These are phyloP conservation scores for Pleodorina starrii DNA, from an alignment of 139 green algal species.

Conservation along the genomic window DNA sequence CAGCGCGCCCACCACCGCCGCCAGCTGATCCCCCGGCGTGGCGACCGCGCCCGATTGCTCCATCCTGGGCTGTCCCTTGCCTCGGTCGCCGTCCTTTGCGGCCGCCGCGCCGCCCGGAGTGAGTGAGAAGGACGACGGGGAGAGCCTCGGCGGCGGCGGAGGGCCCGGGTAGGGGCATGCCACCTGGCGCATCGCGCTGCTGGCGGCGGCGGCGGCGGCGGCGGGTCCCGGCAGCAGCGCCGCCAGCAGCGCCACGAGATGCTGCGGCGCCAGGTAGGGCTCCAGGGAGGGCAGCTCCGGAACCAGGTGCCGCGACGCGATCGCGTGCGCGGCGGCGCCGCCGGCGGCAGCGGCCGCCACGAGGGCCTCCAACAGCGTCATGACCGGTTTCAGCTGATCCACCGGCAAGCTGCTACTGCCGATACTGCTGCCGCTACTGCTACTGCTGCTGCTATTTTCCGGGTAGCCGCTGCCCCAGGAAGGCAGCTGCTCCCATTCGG, in stretches of 20 bases:
- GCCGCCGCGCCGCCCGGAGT: too few species aligned
- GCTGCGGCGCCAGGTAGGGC: neutral
- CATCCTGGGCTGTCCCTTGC: neutral
- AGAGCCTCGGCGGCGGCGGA: neutral
- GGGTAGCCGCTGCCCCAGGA: neutral
- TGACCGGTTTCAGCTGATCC: neutral
- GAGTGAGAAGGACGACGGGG: neutral
- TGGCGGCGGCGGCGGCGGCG: neutral
- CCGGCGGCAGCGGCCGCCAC: neutral
- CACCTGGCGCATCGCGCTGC: neutral
- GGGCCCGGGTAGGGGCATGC: neutral
- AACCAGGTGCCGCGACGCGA: neutral
- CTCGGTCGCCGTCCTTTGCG: neutral
- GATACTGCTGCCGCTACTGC: neutral
- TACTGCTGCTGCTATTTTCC: neutral
- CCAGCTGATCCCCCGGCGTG: neutral
- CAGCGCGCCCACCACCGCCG: slow-evolving; percentile 3
- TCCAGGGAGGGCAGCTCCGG: neutral
- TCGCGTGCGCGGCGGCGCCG: neutral
- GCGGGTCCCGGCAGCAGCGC: slow-evolving; percentile 21
- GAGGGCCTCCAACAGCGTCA: slow-evolving; percentile 17
- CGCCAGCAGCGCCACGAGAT: slow-evolving; percentile 18
- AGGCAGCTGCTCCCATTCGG: too few species aligned
- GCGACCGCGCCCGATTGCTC: too few species aligned
- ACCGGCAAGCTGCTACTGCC: neutral